These are phyloP conservation scores for Teratosphaeria viscida DNA, from an alignment of 2,329 filamentous ascomycete species.

Conservation along the genomic window DNA sequence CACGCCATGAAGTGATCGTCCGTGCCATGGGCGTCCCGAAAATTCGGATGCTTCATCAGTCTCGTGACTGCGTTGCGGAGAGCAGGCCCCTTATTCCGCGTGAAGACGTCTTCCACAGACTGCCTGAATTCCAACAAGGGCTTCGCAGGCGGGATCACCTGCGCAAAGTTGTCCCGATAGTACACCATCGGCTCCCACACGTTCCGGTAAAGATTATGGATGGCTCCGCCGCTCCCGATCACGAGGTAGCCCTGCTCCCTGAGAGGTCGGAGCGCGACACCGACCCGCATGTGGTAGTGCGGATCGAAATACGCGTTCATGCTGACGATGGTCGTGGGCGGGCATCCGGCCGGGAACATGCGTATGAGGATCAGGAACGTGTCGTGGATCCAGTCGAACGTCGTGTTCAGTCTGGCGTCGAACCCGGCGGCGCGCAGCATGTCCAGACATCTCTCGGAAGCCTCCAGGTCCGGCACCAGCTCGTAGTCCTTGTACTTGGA, in stretches of 20 bases:
- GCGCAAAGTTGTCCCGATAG: constrained; percentile 54
- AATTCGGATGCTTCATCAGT: constrained; percentile 58
- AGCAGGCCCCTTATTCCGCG: constrained; percentile 43
- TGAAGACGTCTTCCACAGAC: constrained; percentile 50
- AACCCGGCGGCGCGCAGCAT: constrained; percentile 45
- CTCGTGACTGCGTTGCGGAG: constrained; percentile 47
- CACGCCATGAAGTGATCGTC: constrained; percentile 59
- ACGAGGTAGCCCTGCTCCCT: constrained; percentile 47
- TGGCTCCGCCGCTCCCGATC: constrained; percentile 50
- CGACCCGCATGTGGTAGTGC: constrained; percentile 48
- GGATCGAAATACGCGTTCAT: constrained; percentile 48
- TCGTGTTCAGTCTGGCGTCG: constrained; percentile 41
- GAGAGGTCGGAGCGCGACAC: constrained; percentile 46
- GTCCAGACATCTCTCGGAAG: constrained; percentile 39
- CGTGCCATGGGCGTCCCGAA: constrained; percentile 56
- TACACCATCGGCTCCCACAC: constrained; percentile 53
- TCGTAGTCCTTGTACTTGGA: constrained; percentile 54
- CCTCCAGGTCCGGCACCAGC: constrained; percentile 49
- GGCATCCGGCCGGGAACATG: constrained; percentile 58
- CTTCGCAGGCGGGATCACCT: constrained; percentile 46
- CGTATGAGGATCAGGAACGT: constrained; percentile 58
- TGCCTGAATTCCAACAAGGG: constrained; percentile 58
- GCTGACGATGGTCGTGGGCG: constrained; percentile 52
- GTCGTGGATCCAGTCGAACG: constrained; percentile 64
- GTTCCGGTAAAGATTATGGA: constrained; percentile 62